These are phyloP conservation scores for Kwoniella mangroviensis DNA, from an alignment of 768 basidiomycete species.

Conservation along the genomic window DNA sequence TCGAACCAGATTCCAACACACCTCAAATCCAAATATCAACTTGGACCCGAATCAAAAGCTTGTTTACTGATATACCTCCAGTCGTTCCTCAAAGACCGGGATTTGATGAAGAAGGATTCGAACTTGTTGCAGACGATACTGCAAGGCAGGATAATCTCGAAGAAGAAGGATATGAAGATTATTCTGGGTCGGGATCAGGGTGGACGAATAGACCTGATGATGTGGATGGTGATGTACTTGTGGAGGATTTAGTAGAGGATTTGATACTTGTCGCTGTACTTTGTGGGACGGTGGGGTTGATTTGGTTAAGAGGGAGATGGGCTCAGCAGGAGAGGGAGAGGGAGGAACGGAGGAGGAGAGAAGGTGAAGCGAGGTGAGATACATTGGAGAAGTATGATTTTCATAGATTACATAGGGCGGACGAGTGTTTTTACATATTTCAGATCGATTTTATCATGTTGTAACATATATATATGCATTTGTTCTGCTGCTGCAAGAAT, in stretches of 20 bases:
- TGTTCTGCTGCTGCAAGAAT: no score
- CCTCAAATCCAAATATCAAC: slow-evolving; percentile 12
- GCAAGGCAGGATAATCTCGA: not conserved
- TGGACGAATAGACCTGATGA: slow-evolving; percentile 22
- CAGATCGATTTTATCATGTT: no score
- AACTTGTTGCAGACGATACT: not conserved
- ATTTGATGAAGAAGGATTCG: not conserved
- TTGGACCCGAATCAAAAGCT: slow-evolving; percentile 38
- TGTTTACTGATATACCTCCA: slow-evolving; percentile 25
- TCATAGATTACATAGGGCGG: no score
- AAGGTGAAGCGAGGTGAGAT: slow-evolving; percentile 15
- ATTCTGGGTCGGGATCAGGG: slow-evolving; percentile 5
- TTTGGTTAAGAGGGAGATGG: slow-evolving; percentile 79
- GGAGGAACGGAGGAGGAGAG: slow-evolving; percentile 59
- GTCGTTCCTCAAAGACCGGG: not conserved
- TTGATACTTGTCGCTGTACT: slow-evolving; percentile 75
- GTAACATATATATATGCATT: no score
- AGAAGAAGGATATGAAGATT: slow-evolving; percentile 26
- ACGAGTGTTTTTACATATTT: no score
- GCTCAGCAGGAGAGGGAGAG: slow-evolving; percentile 70
- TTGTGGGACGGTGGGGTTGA: slow-evolving; percentile 71
- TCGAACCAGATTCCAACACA: slow-evolving; percentile 26
- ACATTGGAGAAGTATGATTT: no score
- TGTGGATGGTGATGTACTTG: slow-evolving; percentile 69
- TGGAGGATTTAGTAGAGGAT: slow-evolving; percentile 77